phyloP scores from a whole-genome alignment of 2,329 filamentous ascomycete species.

The Aspergillus fijiensis region DNA sequence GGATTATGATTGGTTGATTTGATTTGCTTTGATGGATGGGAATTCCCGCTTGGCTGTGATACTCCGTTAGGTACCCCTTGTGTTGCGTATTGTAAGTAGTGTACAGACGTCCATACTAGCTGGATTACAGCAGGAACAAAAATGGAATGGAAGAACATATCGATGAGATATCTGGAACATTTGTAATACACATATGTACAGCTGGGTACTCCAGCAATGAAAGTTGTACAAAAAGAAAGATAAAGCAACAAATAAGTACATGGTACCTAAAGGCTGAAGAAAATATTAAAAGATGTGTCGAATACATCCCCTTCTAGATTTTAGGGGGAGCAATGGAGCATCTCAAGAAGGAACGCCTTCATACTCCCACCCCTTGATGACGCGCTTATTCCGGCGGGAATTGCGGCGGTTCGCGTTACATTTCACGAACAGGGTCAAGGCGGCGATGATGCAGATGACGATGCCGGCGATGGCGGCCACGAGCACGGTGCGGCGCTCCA shows the following conservation, averaged over 20 bases:
- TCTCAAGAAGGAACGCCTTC: constrained; percentile 61
- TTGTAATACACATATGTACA: too few relatives aligned
- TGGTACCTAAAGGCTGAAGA: too few relatives aligned
- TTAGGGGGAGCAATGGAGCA: too few relatives aligned
- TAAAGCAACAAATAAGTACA: too few relatives aligned
- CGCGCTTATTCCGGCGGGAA: constrained; percentile 51
- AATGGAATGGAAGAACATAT: background rate
- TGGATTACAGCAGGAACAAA: background rate
- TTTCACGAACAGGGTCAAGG: constrained; percentile 63
- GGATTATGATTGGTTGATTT: background rate
- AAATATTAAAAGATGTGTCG: too few relatives aligned
- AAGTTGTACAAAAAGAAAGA: too few relatives aligned
- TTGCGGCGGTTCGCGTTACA: constrained; percentile 61
- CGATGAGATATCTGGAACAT: too few relatives aligned
- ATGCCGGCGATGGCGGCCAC: constrained; percentile 63
- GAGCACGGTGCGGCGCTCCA: constrained; percentile 52
- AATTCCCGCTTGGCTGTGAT: constrained; percentile 3
- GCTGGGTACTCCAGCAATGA: too few relatives aligned
- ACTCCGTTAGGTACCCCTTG: constrained; percentile 10
- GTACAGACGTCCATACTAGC: background rate
- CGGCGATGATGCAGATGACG: constrained; percentile 61
- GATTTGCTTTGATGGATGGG: background rate
- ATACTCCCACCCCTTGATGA: constrained; percentile 62
- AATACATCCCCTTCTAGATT: too few relatives aligned
- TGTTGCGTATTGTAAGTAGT: background rate